Conservation (phyloP, 192 early-diverging fungal genomes). For the Gryganskiella cystojenkinii region DNA sequence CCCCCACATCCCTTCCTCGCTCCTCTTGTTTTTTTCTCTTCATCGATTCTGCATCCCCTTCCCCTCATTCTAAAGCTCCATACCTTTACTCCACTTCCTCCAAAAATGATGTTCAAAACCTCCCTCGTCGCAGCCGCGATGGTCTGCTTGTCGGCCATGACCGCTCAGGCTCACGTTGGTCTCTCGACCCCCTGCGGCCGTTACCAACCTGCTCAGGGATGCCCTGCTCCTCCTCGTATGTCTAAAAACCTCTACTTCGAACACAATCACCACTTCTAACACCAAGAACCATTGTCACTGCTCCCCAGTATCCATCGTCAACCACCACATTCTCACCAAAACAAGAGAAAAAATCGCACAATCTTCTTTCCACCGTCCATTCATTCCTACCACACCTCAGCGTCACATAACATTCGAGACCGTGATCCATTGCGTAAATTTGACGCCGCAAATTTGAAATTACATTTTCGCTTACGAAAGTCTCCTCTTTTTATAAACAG, state of each 20-base stretch:
- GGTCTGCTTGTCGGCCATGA: constrained; percentile 27
- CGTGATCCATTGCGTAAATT: too few species aligned
- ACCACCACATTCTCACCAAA: too few species aligned
- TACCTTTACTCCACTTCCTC: not conserved
- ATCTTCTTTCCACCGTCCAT: too few species aligned
- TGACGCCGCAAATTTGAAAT: too few species aligned
- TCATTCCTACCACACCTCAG: too few species aligned
- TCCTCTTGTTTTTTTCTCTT: not conserved
- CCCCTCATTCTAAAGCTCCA: not conserved
- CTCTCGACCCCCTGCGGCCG: constrained; percentile 57
- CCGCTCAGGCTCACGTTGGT: constrained; percentile 59
- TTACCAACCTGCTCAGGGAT: constrained; percentile 51
- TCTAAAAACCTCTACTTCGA: not conserved
- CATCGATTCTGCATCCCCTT: not conserved
- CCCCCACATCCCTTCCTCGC: not conserved
- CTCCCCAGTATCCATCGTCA: not conserved
- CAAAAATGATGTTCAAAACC: constrained; percentile 36
- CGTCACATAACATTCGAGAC: too few species aligned
- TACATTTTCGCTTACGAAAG: not conserved
- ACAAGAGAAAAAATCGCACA: too few species aligned
- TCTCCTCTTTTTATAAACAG: not conserved
- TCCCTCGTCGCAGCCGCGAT: constrained; percentile 24
- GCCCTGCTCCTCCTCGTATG: constrained; percentile 52
- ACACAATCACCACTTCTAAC: not conserved
- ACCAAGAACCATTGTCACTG: not conserved